Base-by-base conservation (phyloP, 2,329 filamentous ascomycete genomes). In the Calycina herbarum region DNA sequence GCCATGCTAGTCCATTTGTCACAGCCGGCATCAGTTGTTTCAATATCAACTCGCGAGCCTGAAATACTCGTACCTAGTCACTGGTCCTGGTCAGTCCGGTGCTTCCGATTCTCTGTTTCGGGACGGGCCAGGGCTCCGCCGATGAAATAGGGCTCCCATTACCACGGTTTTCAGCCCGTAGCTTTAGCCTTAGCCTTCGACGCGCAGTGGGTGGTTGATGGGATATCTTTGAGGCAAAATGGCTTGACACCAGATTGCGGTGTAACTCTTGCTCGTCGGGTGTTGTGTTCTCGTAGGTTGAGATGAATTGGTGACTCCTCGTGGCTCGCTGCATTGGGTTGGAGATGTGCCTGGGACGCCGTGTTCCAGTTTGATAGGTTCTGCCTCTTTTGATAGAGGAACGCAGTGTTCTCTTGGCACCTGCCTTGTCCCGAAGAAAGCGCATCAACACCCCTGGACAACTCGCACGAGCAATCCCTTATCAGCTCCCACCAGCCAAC, bases 231-330 rank as follows among this genome's bases (percentile, higher is more conserved):
- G 42, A 48, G 42, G 42, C 42, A 20, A 48, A 48, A 38, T n/a
- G 42, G n/a, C n/a, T 17, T 20, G 8, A 48, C n/a, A 48, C 45
- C 45, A 51, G 45, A 51, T 27, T 24, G 7, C 6, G 8, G 45
- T 51, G 45, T 51, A 20, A 51, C 45, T 13, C 5, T 33, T n/a
- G 42, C 2, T 17, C 40, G 17, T 17, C 5, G 17, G 42, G 42
- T 45, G 20, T 51, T 51, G 45, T 51, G 45, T 51, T 51, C n/a
- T 51, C 20, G 45, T 51, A 24, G 45, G 45, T 24, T 51, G 45
- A 38, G 35, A n/a, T 7, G 15, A n/a, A 13, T 17, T 42, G 13
- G 5, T 42, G 40, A 17, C 13, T 17, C 40, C 40, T 17, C 17
- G 40, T 13, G 38, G 8, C 38, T 40, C 2, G 38, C 13, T 40